phyloP scores from a whole-genome alignment of 768 basidiomycete species.

The Mycena haematopus region DNA sequence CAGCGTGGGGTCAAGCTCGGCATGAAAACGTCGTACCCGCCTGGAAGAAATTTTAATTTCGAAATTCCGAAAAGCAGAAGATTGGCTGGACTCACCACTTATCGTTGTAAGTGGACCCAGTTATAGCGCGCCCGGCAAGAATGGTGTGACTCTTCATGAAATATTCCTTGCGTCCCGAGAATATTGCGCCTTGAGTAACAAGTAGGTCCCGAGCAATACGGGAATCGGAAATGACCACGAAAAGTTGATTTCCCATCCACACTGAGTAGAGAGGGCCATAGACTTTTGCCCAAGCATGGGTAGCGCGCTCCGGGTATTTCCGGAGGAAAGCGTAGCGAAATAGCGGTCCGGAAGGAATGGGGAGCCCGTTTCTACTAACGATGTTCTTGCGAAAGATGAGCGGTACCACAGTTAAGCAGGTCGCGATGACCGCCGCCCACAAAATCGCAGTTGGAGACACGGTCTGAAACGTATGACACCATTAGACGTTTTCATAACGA shows the following conservation, averaged over 20 bases:
- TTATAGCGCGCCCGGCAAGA: conserved; percentile 41
- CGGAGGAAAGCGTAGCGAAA: conserved; percentile 39
- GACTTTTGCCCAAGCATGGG: conserved; percentile 41
- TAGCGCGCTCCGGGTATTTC: conserved; percentile 42
- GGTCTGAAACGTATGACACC: too few species aligned
- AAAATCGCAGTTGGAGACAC: too few species aligned
- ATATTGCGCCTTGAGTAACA: conserved; percentile 42
- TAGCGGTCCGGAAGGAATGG: conserved; percentile 37
- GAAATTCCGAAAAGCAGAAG: background rate
- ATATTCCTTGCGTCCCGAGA: conserved; percentile 41
- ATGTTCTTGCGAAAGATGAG: conserved; percentile 29
- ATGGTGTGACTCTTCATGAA: conserved; percentile 47
- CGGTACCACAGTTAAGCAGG: background rate
- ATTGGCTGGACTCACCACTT: background rate
- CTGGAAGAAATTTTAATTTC: background rate
- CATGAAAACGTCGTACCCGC: conserved; percentile 2
- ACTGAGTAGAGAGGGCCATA: conserved; percentile 44
- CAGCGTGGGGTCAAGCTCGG: background rate
- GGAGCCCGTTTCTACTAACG: conserved; percentile 31
- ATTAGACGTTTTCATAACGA: too few species aligned
- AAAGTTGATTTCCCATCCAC: conserved; percentile 47
- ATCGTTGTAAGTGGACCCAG: conserved; percentile 43
- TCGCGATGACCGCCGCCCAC: too few species aligned
- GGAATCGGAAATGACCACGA: conserved; percentile 45
- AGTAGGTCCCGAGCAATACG: conserved; percentile 42